Evolutionary conservation across 2,329 filamentous ascomycete genomes (phyloP).

Genomic region (Scolecobasidium constrictum): DNA sequence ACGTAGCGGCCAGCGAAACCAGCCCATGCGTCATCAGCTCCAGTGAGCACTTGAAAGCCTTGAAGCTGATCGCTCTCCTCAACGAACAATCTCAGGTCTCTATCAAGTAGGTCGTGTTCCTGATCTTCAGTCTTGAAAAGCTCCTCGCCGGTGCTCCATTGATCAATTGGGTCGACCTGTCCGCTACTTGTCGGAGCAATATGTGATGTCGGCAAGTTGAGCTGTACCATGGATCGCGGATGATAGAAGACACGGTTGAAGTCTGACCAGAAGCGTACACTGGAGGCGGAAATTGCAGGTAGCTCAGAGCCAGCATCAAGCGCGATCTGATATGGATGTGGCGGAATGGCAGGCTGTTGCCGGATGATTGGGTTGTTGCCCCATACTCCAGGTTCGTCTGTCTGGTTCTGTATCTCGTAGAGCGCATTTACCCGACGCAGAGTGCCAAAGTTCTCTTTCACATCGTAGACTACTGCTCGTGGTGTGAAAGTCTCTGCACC

Average conservation of each 20-base stretch:
- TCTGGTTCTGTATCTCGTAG: slow-evolving; percentile 52
- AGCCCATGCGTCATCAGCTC: slow-evolving; percentile 42
- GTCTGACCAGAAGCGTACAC: slow-evolving; percentile 94
- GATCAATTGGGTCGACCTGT: slow-evolving; percentile 69
- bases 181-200: slow-evolving; percentile 52
- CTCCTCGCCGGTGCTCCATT: slow-evolving; percentile 61
- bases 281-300: slow-evolving; percentile 53
- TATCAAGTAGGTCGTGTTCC: slow-evolving; percentile 78
- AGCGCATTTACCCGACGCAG: slow-evolving; percentile 79
- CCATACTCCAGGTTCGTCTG: slow-evolving; percentile 4
- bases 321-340: slow-evolving; percentile 66
- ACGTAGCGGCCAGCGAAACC: slow-evolving; percentile 33
- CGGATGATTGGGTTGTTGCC: neutral
- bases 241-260: slow-evolving; percentile 90
- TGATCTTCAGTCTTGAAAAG: slow-evolving; percentile 44
- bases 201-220: slow-evolving; percentile 27
- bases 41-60: slow-evolving; percentile 57
- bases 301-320: slow-evolving; percentile 60
- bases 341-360: slow-evolving; percentile 42
- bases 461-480: slow-evolving; percentile 82
- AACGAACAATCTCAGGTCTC: slow-evolving; percentile 77
- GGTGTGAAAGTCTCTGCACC: slow-evolving; percentile 88
- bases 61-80: slow-evolving; percentile 93
- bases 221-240: slow-evolving; percentile 73
- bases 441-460: slow-evolving; percentile 88